These are phyloP conservation scores for Cladosporium cucumerinum DNA, from an alignment of 2,329 filamentous ascomycete genomes.

Conservation along the genomic window DNA sequence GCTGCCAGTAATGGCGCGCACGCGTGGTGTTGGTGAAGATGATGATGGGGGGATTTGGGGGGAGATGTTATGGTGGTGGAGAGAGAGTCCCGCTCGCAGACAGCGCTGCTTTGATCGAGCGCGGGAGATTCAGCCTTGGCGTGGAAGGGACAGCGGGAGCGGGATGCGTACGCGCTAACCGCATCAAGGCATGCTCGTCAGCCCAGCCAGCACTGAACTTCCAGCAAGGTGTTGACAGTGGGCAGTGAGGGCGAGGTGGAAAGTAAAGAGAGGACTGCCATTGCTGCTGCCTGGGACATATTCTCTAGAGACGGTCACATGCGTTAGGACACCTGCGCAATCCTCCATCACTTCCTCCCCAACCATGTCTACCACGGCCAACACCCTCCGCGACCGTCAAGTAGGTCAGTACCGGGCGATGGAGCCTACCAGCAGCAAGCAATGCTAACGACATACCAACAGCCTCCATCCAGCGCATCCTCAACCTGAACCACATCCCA, in stretches of 20 bases:
- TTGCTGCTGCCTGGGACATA: background rate
- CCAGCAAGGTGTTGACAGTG: background rate
- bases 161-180: background rate
- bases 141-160: background rate
- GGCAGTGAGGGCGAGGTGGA: background rate
- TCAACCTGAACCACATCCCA: slow-evolving; percentile 81
- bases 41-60: slow-evolving; percentile 9
- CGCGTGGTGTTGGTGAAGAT: slow-evolving; percentile 9
- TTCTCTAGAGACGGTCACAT: slow-evolving; percentile 19
- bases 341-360: slow-evolving; percentile 23
- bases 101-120: slow-evolving; percentile 5
- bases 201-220: too few relatives aligned
- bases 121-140: background rate
- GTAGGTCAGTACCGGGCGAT: slow-evolving; percentile 55
- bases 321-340: slow-evolving; percentile 24
- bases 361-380: slow-evolving; percentile 54
- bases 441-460: slow-evolving; percentile 11
- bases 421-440: slow-evolving; percentile 16
- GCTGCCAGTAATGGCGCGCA: slow-evolving; percentile 12
- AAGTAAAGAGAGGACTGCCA: background rate
- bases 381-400: slow-evolving; percentile 67
- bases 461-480: slow-evolving; percentile 92
- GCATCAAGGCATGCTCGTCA: background rate
- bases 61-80: slow-evolving; percentile 10
- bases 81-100: background rate